Percentiles rank a stretch among this genome's conserved stretches.
Conservation (phyloP, 169 alveolate genomes). For the Plasmodium inui region DNA sequence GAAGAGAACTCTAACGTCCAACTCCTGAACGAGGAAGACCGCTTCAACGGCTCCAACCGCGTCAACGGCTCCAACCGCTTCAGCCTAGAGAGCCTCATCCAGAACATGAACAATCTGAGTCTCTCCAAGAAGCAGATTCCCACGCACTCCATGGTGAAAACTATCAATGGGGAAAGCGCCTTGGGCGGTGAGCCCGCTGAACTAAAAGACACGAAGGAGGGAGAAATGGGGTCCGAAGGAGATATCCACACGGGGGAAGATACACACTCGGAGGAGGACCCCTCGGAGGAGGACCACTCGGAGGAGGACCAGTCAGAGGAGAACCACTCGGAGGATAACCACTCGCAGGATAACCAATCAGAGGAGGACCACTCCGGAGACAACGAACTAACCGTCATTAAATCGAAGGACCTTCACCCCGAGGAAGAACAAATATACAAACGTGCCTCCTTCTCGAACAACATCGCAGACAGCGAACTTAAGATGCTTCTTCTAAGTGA, state of each 20-base stretch:
- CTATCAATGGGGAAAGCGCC: background rate
- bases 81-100: background rate
- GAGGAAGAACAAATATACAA: background rate
- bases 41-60: background rate
- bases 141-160: background rate
- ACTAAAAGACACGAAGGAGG: background rate
- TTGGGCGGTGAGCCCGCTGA: background rate
- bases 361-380: background rate
- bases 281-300: no score
- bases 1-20: background rate
- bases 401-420: background rate
- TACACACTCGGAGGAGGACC: background rate
- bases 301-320: no score
- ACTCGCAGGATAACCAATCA: no score
- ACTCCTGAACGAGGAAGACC: background rate
- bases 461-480: background rate
- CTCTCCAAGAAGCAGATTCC: background rate
- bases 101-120: constrained; percentile 6
- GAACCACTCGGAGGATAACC: no score
- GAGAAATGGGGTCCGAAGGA: background rate
- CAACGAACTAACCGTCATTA: background rate
- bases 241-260: background rate
- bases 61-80: background rate
- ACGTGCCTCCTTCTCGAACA: background rate
- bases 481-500: background rate